A percentile compares a stretch with the other conserved stretches of the same genome.
Conservation (phyloP, 805 yeast genomes). For the Isabelozyma rhagii region DNA sequence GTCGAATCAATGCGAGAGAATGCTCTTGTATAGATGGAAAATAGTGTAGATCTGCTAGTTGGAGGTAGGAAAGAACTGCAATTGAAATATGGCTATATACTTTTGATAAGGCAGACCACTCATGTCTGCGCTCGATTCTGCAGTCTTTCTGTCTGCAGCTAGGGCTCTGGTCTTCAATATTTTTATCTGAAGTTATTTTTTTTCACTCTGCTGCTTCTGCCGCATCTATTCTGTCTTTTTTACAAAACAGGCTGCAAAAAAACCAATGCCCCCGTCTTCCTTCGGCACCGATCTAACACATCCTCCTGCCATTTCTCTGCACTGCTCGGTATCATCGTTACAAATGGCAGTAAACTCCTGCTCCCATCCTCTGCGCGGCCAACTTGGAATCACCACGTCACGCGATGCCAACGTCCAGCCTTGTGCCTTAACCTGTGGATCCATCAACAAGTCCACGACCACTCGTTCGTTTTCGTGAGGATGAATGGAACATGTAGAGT, state of each 20-base stretch:
- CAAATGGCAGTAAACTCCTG: slow-evolving; percentile 59
- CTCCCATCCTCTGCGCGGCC: slow-evolving; percentile 83
- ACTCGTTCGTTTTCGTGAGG: slow-evolving; percentile 93
- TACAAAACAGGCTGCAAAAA: slow-evolving; percentile 91
- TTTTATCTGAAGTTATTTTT: too few relatives aligned
- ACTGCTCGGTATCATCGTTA: slow-evolving; percentile 38
- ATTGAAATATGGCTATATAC: neutral
- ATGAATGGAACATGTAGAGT: slow-evolving; percentile 94
- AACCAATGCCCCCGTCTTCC: slow-evolving; percentile 97
- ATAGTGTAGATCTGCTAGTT: too few relatives aligned
- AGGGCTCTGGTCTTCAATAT: too few relatives aligned
- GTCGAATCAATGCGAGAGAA: too few relatives aligned
- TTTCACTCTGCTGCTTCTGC: too few relatives aligned
- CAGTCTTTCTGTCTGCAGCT: too few relatives aligned
- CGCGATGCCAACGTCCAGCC: slow-evolving; percentile 76
- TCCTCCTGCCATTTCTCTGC: slow-evolving; percentile 62
- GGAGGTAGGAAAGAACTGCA: too few relatives aligned
- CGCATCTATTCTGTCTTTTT: neutral
- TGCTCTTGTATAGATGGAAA: neutral
- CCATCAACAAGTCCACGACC: slow-evolving; percentile 72
- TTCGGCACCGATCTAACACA: slow-evolving; percentile 84
- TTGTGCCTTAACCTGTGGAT: slow-evolving; percentile 53
- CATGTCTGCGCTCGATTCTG: neutral
- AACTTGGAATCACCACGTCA: slow-evolving; percentile 65
- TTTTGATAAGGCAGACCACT: neutral